Conservation (phyloP, 768 basidiomycete species). For the Collybia sp. region DNA sequence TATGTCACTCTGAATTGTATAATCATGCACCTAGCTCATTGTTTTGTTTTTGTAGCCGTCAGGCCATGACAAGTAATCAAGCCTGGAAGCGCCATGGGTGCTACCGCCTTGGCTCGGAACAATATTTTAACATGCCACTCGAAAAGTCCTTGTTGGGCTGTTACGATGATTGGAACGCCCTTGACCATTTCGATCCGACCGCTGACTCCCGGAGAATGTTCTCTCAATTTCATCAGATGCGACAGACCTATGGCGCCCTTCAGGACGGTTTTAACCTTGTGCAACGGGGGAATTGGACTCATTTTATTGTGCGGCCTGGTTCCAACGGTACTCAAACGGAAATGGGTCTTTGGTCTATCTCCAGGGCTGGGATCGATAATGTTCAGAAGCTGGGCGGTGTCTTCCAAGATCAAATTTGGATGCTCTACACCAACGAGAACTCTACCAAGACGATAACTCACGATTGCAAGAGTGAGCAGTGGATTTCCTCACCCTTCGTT, state of each 20-base stretch:
- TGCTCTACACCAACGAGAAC: slow-evolving; percentile 88
- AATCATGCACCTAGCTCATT: neutral
- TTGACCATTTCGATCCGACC: slow-evolving; percentile 95
- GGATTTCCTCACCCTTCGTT: slow-evolving; percentile 80
- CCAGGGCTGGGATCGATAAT: slow-evolving; percentile 53
- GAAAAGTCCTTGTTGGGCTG: slow-evolving; percentile 79
- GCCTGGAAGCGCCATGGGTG: slow-evolving; percentile 96
- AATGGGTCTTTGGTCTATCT: slow-evolving; percentile 84
- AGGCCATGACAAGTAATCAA: slow-evolving; percentile 79
- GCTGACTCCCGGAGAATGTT: slow-evolving; percentile 71
- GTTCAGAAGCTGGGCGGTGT: slow-evolving; percentile 62
- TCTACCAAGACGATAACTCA: slow-evolving; percentile 56
- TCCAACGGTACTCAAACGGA: slow-evolving; percentile 80
- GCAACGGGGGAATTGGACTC: slow-evolving; percentile 83
- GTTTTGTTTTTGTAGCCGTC: slow-evolving; percentile 52
- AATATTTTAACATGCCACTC: slow-evolving; percentile 93
- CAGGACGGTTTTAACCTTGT: slow-evolving; percentile 89
- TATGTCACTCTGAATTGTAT: slow-evolving; percentile 23
- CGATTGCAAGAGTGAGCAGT: slow-evolving; percentile 50
- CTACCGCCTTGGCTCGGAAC: slow-evolving; percentile 83
- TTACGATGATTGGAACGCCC: slow-evolving; percentile 85
- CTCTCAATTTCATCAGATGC: slow-evolving; percentile 67
- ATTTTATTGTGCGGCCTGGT: slow-evolving; percentile 73
- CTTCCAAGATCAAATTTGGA: slow-evolving; percentile 69
- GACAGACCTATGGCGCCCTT: slow-evolving; percentile 62